Conservation (phyloP, 352 stramenopile species). For the Aphanomyces euteiches region DNA sequence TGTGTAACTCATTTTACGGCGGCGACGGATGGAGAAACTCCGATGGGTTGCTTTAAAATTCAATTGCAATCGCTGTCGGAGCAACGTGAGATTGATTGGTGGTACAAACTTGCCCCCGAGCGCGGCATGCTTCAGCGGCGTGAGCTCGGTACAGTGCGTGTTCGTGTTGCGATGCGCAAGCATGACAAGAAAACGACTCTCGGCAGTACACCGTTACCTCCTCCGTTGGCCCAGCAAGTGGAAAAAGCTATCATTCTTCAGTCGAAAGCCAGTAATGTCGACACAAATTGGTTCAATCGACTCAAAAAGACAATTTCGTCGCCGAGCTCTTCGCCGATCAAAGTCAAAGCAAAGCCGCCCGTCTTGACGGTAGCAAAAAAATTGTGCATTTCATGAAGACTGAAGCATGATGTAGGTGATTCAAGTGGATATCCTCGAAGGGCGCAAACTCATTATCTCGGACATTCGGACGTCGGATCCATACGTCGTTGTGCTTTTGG, state of each 20-base stretch:
- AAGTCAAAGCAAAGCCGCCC: background rate
- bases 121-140: slow-evolving; percentile 66
- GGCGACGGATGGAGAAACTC: slow-evolving; percentile 43
- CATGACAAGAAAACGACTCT: slow-evolving; percentile 16
- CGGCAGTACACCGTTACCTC: slow-evolving; percentile 5
- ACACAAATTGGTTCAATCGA: slow-evolving; percentile 10
- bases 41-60: slow-evolving; percentile 59
- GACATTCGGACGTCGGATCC: slow-evolving; percentile 54
- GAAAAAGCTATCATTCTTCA: background rate
- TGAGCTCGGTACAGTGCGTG: slow-evolving; percentile 53
- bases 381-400: background rate
- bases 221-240: background rate
- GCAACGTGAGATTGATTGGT: slow-evolving; percentile 55
- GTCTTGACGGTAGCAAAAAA: background rate
- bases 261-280: background rate
- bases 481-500: slow-evolving; percentile 56
- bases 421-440: slow-evolving; percentile 56
- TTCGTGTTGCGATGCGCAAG: slow-evolving; percentile 33
- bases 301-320: slow-evolving; percentile 18
- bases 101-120: slow-evolving; percentile 58
- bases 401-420: slow-evolving; percentile 47
- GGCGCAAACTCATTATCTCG: slow-evolving; percentile 46
- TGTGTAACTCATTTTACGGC: slow-evolving; percentile 58
- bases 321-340: background rate
- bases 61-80: slow-evolving; percentile 58